A percentile compares a stretch with the other conserved stretches of the same genome.
Conservation (phyloP, 2,329 filamentous ascomycete genomes). For the Ophiostoma populinum region DNA sequence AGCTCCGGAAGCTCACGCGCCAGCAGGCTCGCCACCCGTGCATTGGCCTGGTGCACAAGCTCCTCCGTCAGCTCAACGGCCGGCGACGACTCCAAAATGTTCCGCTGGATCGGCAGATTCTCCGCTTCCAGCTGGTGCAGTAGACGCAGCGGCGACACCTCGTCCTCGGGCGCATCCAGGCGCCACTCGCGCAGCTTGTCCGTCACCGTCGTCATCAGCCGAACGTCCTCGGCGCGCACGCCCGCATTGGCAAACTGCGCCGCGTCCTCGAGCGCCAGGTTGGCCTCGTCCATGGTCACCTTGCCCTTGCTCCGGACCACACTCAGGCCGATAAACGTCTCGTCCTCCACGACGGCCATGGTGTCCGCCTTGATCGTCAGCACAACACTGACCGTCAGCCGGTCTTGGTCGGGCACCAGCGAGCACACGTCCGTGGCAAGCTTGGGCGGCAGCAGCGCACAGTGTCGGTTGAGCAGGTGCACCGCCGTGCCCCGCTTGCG, state of each 20-base stretch:
- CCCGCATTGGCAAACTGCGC: slow-evolving; percentile 44
- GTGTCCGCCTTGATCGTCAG: slow-evolving; percentile 77
- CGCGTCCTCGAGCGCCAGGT: slow-evolving; percentile 55
- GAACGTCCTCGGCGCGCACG: slow-evolving; percentile 58
- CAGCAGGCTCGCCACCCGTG: slow-evolving; percentile 73
- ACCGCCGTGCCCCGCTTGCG: slow-evolving; percentile 96
- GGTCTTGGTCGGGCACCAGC: slow-evolving; percentile 69
- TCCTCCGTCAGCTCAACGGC: slow-evolving; percentile 92
- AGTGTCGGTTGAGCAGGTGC: slow-evolving; percentile 74
- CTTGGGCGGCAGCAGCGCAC: slow-evolving; percentile 77
- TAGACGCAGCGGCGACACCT: slow-evolving; percentile 72
- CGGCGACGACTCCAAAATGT: slow-evolving; percentile 81
- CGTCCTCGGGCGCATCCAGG: slow-evolving; percentile 60
- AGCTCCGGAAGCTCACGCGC: slow-evolving; percentile 69
- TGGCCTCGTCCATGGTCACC: slow-evolving; percentile 70
- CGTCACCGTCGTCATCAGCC: slow-evolving; percentile 62
- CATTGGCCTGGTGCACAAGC: slow-evolving; percentile 83
- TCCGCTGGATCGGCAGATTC: slow-evolving; percentile 90
- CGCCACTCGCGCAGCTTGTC: slow-evolving; percentile 83
- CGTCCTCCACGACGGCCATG: slow-evolving; percentile 63
- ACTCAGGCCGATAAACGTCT: slow-evolving; percentile 86
- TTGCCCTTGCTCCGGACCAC: slow-evolving; percentile 86
- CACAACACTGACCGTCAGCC: slow-evolving; percentile 80
- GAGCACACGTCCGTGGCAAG: slow-evolving; percentile 79
- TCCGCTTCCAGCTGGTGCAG: slow-evolving; percentile 93